These are phyloP conservation scores for Neobulgaria alba DNA, from an alignment of 2,329 filamentous ascomycete genomes.

Conservation along the genomic window DNA sequence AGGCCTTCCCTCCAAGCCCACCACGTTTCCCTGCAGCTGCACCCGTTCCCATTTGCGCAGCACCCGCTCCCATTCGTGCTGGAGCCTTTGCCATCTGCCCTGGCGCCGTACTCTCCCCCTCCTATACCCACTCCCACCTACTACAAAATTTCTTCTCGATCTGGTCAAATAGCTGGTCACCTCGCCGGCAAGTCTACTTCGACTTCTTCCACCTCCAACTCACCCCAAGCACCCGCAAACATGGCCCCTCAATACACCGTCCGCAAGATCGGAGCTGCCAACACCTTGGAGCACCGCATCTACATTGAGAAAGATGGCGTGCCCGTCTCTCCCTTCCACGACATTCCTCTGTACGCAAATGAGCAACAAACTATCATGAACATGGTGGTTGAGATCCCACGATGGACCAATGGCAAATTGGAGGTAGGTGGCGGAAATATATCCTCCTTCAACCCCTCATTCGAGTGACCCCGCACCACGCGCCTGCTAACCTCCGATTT, in stretches of 20 bases:
- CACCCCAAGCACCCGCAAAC: slow-evolving; percentile 14
- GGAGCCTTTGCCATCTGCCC: neutral
- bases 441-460: neutral
- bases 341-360: slow-evolving; percentile 97
- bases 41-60: neutral
- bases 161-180: slow-evolving; percentile 38
- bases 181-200: slow-evolving; percentile 33
- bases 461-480: slow-evolving; percentile 12
- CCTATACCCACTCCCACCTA: slow-evolving; percentile 18
- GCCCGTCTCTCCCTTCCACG: slow-evolving; percentile 92
- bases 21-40: neutral
- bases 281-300: slow-evolving; percentile 95
- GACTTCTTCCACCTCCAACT: slow-evolving; percentile 7
- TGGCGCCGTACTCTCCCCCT: neutral
- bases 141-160: slow-evolving; percentile 21
- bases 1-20: neutral
- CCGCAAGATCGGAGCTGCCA: slow-evolving; percentile 80
- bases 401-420: slow-evolving; percentile 99
- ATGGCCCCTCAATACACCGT: slow-evolving; percentile 52
- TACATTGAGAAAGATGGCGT: slow-evolving; percentile 97
- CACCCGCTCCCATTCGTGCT: neutral
- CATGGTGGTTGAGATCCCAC: slow-evolving; percentile 99
- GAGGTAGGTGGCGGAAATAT: slow-evolving; percentile 58
- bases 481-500: slow-evolving; percentile 8
- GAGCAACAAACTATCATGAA: slow-evolving; percentile 91